Percentiles rank a stretch among this genome's conserved stretches.
Conservation (phyloP, 257 asterid species). For the Gynochthodes officinalis region DNA sequence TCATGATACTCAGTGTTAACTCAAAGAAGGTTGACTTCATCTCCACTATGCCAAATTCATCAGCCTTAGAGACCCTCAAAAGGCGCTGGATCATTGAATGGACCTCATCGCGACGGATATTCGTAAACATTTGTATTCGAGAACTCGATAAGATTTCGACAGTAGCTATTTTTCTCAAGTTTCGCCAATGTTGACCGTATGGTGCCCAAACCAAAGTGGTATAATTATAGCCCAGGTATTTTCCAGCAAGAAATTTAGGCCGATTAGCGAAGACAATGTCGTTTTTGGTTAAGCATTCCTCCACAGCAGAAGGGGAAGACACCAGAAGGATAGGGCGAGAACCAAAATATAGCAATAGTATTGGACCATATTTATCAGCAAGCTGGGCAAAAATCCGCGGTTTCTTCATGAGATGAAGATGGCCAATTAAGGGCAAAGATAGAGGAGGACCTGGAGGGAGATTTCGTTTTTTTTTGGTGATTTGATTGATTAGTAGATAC, state of each 20-base stretch:
- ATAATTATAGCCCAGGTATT: conserved; percentile 49
- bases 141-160: conserved; percentile 42
- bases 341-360: conserved; percentile 50
- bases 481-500: not conserved
- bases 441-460: conserved; percentile 45
- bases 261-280: conserved; percentile 51
- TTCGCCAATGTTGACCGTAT: conserved; percentile 63
- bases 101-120: conserved; percentile 36
- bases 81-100: conserved; percentile 20
- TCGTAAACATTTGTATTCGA: conserved; percentile 42
- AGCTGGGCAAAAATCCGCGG: conserved; percentile 36
- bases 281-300: conserved; percentile 63
- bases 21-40: conserved; percentile 30
- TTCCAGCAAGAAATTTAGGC: conserved; percentile 34
- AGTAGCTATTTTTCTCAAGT: conserved; percentile 44
- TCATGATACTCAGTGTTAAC: conserved; percentile 41
- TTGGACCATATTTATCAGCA: conserved; percentile 45
- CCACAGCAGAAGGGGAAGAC: conserved; percentile 41
- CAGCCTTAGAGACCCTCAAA: not conserved
- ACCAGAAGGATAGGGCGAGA: conserved; percentile 46
- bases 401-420: conserved; percentile 51
- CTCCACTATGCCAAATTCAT: conserved; percentile 29
- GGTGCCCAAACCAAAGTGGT: conserved; percentile 30
- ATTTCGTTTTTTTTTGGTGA: not conserved
- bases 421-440: conserved; percentile 48